phyloP scores from a whole-genome alignment of 169 alveolate genomes.

The Cryptosporidium viatorum region DNA sequence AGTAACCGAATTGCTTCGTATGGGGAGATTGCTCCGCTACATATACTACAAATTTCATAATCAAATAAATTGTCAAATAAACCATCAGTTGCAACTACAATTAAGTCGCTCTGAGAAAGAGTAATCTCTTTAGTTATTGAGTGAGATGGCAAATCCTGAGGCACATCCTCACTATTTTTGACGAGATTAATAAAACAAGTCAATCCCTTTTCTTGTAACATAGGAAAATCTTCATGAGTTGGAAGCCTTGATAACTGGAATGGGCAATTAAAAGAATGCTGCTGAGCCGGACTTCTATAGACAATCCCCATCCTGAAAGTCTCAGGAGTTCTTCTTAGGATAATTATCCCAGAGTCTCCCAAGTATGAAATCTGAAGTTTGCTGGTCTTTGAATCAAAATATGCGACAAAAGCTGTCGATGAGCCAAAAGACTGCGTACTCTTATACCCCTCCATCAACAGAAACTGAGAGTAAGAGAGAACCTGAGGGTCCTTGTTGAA shows the following conservation, averaged over 20 bases:
- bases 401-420: conserved; percentile 80
- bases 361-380: conserved; percentile 77
- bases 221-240: conserved; percentile 74
- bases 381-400: conserved; percentile 57
- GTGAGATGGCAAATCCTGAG: conserved; percentile 81
- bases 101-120: conserved; percentile 77
- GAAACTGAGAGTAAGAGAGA: conserved; percentile 14
- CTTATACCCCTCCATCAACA: conserved; percentile 73
- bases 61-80: conserved; percentile 81
- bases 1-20: conserved; percentile 77
- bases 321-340: conserved; percentile 77
- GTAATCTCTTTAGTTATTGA: conserved; percentile 58
- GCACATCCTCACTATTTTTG: conserved; percentile 72
- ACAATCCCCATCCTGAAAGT: conserved; percentile 77
- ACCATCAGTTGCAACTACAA: conserved; percentile 82
- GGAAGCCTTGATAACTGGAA: conserved; percentile 84
- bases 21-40: conserved; percentile 79
- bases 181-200: conserved; percentile 76
- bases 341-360: conserved; percentile 81
- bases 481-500: background rate
- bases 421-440: conserved; percentile 73
- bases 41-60: conserved; percentile 80
- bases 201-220: conserved; percentile 77
- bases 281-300: conserved; percentile 82
- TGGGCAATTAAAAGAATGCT: conserved; percentile 87